Conservation (phyloP, 306 rosid genomes). For the Adenanthera pavonina region DNA sequence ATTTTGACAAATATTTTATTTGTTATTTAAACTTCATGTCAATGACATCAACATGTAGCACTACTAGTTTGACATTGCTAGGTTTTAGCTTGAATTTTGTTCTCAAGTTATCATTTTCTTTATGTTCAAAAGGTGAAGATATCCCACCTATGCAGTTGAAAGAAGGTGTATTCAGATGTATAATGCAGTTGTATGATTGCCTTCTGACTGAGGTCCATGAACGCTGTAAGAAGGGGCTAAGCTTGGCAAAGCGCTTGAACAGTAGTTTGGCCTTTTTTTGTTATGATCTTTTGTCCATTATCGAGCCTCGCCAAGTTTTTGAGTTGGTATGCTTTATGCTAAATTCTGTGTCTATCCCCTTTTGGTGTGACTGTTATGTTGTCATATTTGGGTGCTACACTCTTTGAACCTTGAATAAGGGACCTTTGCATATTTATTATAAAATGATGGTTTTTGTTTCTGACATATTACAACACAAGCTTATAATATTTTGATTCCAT, state of each 20-base stretch:
- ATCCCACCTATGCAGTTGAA: slow-evolving; percentile 99
- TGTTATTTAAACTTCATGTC: slow-evolving; percentile 5
- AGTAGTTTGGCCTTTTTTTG: slow-evolving; percentile 99
- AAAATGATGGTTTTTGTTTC: background rate
- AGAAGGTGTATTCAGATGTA: slow-evolving; percentile 97
- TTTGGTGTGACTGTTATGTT: slow-evolving; percentile 12
- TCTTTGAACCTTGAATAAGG: background rate
- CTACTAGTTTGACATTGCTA: slow-evolving; percentile 6
- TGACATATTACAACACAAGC: background rate
- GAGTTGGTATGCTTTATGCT: slow-evolving; percentile 77
- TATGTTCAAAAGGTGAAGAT: slow-evolving; percentile 77
- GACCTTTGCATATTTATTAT: slow-evolving; percentile 18
- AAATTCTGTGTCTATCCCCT: slow-evolving; percentile 12
- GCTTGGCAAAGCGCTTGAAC: slow-evolving; percentile 93
- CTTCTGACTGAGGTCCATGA: slow-evolving; percentile 98
- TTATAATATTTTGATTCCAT: background rate
- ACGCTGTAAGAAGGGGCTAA: slow-evolving; percentile 97
- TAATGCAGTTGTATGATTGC: slow-evolving; percentile 98
- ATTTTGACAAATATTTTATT: background rate
- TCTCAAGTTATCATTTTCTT: slow-evolving; percentile 32
- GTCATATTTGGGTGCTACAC: background rate
- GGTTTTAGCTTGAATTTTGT: slow-evolving; percentile 31
- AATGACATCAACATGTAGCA: background rate
- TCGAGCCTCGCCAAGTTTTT: slow-evolving; percentile 98
- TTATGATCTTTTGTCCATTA: slow-evolving; percentile 90